These are phyloP conservation scores for Umbilicaria muhlenbergii DNA, from an alignment of 495 filamentous ascomycete genomes.

Conservation along the genomic window DNA sequence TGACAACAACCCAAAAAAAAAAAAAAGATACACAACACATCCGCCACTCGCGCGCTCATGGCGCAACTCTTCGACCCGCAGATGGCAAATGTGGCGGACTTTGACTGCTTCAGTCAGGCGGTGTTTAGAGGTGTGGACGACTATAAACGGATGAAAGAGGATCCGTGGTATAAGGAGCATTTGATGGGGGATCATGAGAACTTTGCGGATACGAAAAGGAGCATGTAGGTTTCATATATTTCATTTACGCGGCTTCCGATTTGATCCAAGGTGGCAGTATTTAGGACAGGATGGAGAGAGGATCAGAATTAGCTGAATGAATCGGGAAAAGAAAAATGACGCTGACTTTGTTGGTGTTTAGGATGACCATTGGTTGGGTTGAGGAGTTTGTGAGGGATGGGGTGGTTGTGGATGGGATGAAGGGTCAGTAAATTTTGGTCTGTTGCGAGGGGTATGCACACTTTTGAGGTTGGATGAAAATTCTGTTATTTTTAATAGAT, in stretches of 20 bases:
- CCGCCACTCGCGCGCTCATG: conserved; percentile 21
- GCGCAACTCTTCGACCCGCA: conserved; percentile 22
- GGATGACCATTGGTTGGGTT: conserved; percentile 23
- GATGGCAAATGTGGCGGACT: conserved; percentile 23
- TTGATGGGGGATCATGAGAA: conserved; percentile 27
- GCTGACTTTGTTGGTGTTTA: background rate
- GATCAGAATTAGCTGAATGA: too few relatives aligned
- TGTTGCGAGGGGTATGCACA: too few relatives aligned
- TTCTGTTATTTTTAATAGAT: too few relatives aligned
- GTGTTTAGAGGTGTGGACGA: conserved; percentile 24
- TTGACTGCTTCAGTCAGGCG: conserved; percentile 28
- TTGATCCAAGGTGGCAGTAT: too few relatives aligned
- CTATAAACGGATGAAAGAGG: conserved; percentile 21
- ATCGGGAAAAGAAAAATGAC: too few relatives aligned
- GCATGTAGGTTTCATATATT: conserved; percentile 12
- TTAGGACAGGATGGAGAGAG: too few relatives aligned
- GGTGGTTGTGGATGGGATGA: conserved; percentile 10
- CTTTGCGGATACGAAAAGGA: conserved; percentile 30
- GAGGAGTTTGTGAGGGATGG: conserved; percentile 16
- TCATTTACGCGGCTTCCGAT: too few relatives aligned
- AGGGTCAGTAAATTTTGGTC: too few relatives aligned
- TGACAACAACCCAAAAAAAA: too few relatives aligned
- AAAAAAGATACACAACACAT: conserved; percentile 21
- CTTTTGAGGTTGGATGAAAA: too few relatives aligned
- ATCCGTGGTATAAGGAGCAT: conserved; percentile 24